phyloP scores from a whole-genome alignment of 768 basidiomycete genomes.

The Holtermanniella nyarrowii region DNA sequence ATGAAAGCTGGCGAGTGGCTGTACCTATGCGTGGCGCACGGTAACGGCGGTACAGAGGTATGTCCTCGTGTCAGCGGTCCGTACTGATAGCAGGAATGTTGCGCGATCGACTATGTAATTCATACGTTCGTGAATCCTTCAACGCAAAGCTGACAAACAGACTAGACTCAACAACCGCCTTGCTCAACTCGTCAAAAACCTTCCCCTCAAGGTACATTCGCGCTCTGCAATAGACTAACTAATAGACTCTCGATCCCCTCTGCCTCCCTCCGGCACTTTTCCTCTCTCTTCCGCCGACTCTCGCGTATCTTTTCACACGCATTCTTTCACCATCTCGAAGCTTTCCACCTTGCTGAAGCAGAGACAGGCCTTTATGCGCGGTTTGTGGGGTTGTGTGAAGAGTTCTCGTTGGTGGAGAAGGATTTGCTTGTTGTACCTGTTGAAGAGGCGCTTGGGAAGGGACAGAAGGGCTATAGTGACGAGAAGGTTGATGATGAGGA shows the following conservation, averaged over 20 bases:
- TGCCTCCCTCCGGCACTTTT: slow-evolving; percentile 75
- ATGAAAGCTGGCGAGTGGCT: slow-evolving; percentile 99
- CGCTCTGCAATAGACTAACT: neutral
- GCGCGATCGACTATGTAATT: slow-evolving; percentile 77
- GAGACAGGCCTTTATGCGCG: slow-evolving; percentile 84
- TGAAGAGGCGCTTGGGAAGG: slow-evolving; percentile 3
- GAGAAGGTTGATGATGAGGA: slow-evolving; percentile 1
- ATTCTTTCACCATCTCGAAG: slow-evolving; percentile 87
- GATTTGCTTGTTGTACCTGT: slow-evolving; percentile 61
- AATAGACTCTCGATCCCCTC: slow-evolving; percentile 66
- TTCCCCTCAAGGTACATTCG: slow-evolving; percentile 73
- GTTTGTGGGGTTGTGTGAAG: slow-evolving; percentile 69
- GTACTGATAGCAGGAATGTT: slow-evolving; percentile 59
- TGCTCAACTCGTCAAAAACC: slow-evolving; percentile 78
- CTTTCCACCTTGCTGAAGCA: slow-evolving; percentile 56
- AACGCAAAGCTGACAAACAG: slow-evolving; percentile 52
- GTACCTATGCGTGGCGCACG: slow-evolving; percentile 90
- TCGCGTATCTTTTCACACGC: slow-evolving; percentile 94
- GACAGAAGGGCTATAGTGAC: neutral
- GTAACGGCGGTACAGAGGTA: slow-evolving; percentile 12
- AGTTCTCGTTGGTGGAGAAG: slow-evolving; percentile 68
- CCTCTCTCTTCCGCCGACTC: slow-evolving; percentile 76
- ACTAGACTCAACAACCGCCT: slow-evolving; percentile 81
- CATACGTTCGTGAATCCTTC: slow-evolving; percentile 32
- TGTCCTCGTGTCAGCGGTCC: neutral